Evolutionary conservation across 2,329 filamentous ascomycete species (phyloP).

Genomic region (Fusarium secorum): DNA sequence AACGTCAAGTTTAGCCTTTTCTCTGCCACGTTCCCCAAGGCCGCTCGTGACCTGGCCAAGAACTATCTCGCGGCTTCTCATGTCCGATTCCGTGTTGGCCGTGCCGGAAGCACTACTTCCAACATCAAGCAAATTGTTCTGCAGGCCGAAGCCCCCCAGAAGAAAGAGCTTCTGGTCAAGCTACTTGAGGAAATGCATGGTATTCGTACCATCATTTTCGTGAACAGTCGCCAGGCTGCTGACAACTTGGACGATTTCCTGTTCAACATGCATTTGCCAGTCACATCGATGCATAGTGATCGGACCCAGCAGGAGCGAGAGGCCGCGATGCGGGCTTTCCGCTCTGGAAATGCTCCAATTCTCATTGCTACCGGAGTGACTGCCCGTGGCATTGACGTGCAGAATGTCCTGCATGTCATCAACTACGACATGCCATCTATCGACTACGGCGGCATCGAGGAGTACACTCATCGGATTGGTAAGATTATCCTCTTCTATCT

Average conservation of each 20-base stretch:
- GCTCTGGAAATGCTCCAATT: constrained; percentile 76
- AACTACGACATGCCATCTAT: constrained; percentile 86
- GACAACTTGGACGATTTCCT: constrained; percentile 89
- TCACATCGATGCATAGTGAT: constrained; percentile 86
- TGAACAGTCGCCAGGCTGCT: constrained; percentile 79
- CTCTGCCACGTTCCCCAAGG: constrained; percentile 91
- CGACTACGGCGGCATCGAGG: constrained; percentile 84
- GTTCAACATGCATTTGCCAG: constrained; percentile 80
- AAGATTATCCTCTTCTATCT: constrained; percentile 38
- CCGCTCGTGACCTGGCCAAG: constrained; percentile 77
- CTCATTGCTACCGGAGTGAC: constrained; percentile 86
- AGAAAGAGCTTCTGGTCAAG: constrained; percentile 75
- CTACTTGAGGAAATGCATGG: constrained; percentile 75
- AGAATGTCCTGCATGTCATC: constrained; percentile 88
- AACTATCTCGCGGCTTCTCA: constrained; percentile 77
- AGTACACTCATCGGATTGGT: constrained; percentile 96
- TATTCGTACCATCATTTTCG: constrained; percentile 86
- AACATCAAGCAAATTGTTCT: constrained; percentile 85
- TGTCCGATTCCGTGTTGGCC: constrained; percentile 84
- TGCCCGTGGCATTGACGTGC: constrained; percentile 88
- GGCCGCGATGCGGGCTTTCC: constrained; percentile 88
- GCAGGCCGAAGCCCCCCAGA: constrained; percentile 69
- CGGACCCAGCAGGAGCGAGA: constrained; percentile 92
- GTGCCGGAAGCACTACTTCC: constrained; percentile 79
- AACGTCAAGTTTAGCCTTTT: constrained; percentile 81